These are phyloP conservation scores for Mortierella antarctica DNA, from an alignment of 192 early-diverging fungal species.

Conservation along the genomic window DNA sequence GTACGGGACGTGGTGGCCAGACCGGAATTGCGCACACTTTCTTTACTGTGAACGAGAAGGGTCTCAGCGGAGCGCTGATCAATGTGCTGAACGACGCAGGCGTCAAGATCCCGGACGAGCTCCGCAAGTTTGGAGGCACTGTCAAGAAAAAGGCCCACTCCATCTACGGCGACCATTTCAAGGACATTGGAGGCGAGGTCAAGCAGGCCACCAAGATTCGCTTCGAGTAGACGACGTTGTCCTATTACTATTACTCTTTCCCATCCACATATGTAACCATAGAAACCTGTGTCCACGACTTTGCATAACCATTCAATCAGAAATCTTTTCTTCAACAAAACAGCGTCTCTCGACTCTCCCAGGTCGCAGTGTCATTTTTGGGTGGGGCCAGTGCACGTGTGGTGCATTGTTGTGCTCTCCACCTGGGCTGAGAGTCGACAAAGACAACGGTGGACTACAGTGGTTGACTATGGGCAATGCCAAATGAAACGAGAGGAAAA, in stretches of 20 bases:
- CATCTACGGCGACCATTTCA: constrained; percentile 95
- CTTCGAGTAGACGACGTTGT: constrained; percentile 60
- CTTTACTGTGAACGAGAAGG: constrained; percentile 92
- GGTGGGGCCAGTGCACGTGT: too few species aligned
- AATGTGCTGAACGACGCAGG: constrained; percentile 92
- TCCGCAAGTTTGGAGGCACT: constrained; percentile 94
- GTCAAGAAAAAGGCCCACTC: constrained; percentile 98
- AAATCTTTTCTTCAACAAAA: too few species aligned
- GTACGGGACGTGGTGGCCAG: constrained; percentile 94
- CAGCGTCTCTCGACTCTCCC: neutral
- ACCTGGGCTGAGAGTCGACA: too few species aligned
- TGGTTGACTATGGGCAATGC: too few species aligned
- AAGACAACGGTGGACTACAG: too few species aligned
- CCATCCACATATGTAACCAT: too few species aligned
- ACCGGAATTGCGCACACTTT: constrained; percentile 91
- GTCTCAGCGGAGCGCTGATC: constrained; percentile 87
- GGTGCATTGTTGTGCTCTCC: too few species aligned
- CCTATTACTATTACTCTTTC: neutral
- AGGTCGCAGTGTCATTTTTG: neutral
- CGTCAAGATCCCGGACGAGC: constrained; percentile 84
- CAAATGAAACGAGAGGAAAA: too few species aligned
- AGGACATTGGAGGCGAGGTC: constrained; percentile 82
- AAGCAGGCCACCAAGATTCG: constrained; percentile 91
- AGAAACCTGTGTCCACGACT: too few species aligned
- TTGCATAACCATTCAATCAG: too few species aligned